Conservation (phyloP, 805 yeast species). For the Monosporozyma solicola region DNA sequence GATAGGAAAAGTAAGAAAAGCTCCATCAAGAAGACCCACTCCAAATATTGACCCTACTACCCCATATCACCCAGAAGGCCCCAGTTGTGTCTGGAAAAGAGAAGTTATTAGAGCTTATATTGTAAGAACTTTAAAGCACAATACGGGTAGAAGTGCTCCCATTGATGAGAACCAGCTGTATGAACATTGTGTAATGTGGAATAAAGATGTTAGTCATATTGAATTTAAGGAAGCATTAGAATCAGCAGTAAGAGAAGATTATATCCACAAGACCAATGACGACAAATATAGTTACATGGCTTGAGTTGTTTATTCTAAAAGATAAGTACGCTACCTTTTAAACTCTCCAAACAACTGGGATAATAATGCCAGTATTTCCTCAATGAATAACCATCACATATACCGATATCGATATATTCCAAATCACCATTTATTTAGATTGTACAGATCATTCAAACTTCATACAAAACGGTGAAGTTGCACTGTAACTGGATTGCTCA, state of each 20-base stretch:
- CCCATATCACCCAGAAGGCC: conserved; percentile 13
- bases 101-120: conserved; percentile 23
- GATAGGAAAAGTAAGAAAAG: conserved; percentile 4
- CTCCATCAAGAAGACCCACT: neutral
- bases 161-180: neutral
- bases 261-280: neutral
- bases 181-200: neutral
- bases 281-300: neutral
- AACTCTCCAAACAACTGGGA: too few species aligned
- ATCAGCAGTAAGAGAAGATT: neutral
- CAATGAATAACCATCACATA: too few species aligned
- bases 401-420: too few species aligned
- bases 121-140: conserved; percentile 17
- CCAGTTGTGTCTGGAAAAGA: conserved; percentile 19
- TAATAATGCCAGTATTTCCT: too few species aligned
- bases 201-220: conserved; percentile 22
- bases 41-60: neutral
- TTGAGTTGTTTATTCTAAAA: neutral
- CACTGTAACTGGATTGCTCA: too few species aligned
- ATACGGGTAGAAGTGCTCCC: conserved; percentile 1
- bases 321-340: too few species aligned
- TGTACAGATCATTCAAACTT: too few species aligned
- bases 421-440: too few species aligned
- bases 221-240: conserved; percentile 26
- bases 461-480: too few species aligned